These are phyloP conservation scores for Truncatella angustata DNA, from an alignment of 2,329 filamentous ascomycete genomes.

Conservation along the genomic window DNA sequence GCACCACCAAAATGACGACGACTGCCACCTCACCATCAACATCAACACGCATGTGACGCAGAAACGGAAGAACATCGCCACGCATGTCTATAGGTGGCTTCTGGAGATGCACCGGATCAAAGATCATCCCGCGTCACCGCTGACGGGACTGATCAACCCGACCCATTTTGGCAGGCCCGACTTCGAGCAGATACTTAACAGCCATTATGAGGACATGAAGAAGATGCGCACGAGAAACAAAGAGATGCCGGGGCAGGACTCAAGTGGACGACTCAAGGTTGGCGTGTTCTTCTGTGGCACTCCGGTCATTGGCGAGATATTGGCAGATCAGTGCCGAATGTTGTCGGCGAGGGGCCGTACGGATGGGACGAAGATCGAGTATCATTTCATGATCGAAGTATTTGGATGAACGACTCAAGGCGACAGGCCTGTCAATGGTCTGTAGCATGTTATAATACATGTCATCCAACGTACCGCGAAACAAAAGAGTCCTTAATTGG, in stretches of 20 bases:
- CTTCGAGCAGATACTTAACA: slow-evolving; percentile 49
- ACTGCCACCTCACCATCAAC: slow-evolving; percentile 46
- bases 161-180: slow-evolving; percentile 56
- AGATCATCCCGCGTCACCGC: slow-evolving; percentile 47
- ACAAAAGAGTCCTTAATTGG: too few relatives aligned
- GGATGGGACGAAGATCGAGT: slow-evolving; percentile 52
- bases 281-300: slow-evolving; percentile 58
- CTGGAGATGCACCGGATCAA: slow-evolving; percentile 55
- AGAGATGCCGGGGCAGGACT: slow-evolving; percentile 16
- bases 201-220: slow-evolving; percentile 53
- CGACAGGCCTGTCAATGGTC: background rate
- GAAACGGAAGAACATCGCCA: slow-evolving; percentile 50
- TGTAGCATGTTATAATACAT: background rate
- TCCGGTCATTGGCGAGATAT: slow-evolving; percentile 52
- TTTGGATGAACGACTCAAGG: slow-evolving; percentile 37
- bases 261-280: slow-evolving; percentile 41
- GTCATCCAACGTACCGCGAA: too few relatives aligned
- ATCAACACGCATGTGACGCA: slow-evolving; percentile 57
- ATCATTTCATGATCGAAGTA: slow-evolving; percentile 58
- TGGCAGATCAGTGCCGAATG: slow-evolving; percentile 52
- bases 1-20: slow-evolving; percentile 32
- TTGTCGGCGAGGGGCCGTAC: slow-evolving; percentile 48
- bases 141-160: slow-evolving; percentile 52
- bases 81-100: slow-evolving; percentile 54
- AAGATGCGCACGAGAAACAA: slow-evolving; percentile 23